phyloP scores from a whole-genome alignment of 352 stramenopile species.

The Phytophthora chlamydospora region DNA sequence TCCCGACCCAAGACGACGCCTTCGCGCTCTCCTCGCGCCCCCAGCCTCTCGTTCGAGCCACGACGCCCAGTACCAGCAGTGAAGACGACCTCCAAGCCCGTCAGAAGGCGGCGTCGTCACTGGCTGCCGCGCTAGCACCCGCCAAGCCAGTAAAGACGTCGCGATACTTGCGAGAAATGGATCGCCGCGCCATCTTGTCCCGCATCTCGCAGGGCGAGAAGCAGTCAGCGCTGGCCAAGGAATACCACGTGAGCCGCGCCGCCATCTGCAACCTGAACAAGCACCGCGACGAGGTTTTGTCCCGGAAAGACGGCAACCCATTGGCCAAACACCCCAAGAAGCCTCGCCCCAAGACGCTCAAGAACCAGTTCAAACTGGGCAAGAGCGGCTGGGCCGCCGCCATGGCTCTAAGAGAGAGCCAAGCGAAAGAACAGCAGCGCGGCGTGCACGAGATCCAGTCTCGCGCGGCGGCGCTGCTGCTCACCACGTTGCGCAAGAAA shows the following conservation, averaged over 20 bases:
- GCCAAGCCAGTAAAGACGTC: constrained; percentile 39
- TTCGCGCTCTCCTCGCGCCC: constrained; percentile 16
- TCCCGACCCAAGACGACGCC: constrained; percentile 7
- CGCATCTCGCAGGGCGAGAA: constrained; percentile 65
- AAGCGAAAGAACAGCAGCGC: background rate
- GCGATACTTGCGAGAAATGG: constrained; percentile 67
- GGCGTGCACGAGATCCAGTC: constrained; percentile 50
- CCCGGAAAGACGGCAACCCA: constrained; percentile 52
- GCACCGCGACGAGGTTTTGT: constrained; percentile 54
- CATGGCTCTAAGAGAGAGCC: constrained; percentile 9
- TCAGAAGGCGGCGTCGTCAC: constrained; percentile 1
- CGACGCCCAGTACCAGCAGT: constrained; percentile 22
- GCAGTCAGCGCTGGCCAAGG: constrained; percentile 64
- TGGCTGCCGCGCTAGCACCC: constrained; percentile 8
- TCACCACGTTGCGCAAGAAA: constrained; percentile 45
- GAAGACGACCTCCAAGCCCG: constrained; percentile 12
- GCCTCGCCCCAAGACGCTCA: constrained; percentile 29
- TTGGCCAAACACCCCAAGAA: constrained; percentile 67
- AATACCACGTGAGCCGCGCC: constrained; percentile 66
- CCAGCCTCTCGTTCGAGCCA: background rate
- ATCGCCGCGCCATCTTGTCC: constrained; percentile 58
- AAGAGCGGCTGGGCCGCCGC: constrained; percentile 16
- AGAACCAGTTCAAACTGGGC: constrained; percentile 9
- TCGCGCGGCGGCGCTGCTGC: constrained; percentile 39
- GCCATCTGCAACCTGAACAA: constrained; percentile 75